phyloP scores from a whole-genome alignment of 257 asterid genomes.

The Coffea eugenioides region DNA sequence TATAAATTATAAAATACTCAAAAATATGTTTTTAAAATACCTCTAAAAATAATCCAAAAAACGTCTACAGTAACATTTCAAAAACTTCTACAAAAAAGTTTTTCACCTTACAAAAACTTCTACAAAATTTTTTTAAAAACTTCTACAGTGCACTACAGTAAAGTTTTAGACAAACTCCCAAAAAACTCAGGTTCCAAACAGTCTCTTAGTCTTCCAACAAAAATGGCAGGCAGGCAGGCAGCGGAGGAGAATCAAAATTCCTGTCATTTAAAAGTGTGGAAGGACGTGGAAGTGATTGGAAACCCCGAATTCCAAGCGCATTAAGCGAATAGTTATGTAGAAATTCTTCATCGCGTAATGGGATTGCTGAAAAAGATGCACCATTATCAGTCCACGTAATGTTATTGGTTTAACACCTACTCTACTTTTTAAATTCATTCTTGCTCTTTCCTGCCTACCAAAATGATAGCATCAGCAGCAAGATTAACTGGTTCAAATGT shows the following conservation, averaged over 20 bases:
- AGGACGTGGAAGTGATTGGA: neutral
- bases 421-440: neutral
- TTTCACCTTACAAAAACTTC: too few relatives aligned
- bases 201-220: constrained; percentile 1
- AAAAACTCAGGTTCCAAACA: too few relatives aligned
- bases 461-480: neutral
- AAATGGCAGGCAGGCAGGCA: neutral
- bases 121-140: too few relatives aligned
- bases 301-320: neutral
- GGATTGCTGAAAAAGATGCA: neutral
- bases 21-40: too few relatives aligned
- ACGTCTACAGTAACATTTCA: too few relatives aligned
- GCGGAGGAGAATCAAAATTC: neutral
- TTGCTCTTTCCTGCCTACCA: neutral
- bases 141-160: too few relatives aligned
- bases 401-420: too few relatives aligned
- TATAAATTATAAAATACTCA: too few relatives aligned
- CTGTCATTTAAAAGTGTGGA: neutral
- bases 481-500: neutral
- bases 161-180: too few relatives aligned
- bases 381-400: neutral
- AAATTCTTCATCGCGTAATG: neutral
- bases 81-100: too few relatives aligned
- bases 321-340: neutral
- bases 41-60: too few relatives aligned